Base-by-base conservation (phyloP, 345 rosid species). In the Sonneratia alba region DNA sequence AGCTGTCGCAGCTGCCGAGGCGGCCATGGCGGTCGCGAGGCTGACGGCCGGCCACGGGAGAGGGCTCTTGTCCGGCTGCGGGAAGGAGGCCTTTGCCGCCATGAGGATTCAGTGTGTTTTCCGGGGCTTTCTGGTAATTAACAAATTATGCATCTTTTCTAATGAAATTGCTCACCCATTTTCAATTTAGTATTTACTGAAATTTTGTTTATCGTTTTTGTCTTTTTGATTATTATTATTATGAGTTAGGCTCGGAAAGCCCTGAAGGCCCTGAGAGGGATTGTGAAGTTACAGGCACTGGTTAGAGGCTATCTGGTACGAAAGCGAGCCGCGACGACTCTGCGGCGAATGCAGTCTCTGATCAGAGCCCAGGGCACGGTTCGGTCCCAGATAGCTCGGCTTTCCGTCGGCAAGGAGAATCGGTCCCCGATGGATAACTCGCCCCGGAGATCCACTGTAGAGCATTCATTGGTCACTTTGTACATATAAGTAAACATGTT, bases 41-140 rank as follows among this genome's bases (percentile, higher is more conserved):
- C 79, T 83, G 38, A 81, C 86, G 21, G 57, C 22, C 21, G 77
- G 83, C 68, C 78, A 79, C 43, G 77, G 85, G 47, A 84, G 84
- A 73, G 81, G 78, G 36, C 34, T 72, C 22, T 22, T 76, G 73
- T 56, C 77, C 59, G 68, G 36, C 10, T 81, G 79, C 32, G 83
- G 79, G 21, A 78, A 72, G 36, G 83, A 85, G 64, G 78, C 71
- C 21, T 78, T 71, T 77, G 92, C 93, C 13, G 85, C 88, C 1
- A 71, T 85, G 69, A 83, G 75, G 75, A 85, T 90, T 71, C 96
- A 90, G 77, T 73, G 81, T 1, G 77, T 79, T 40, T 87, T 88
- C 47, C 83, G 93, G 71, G 96, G 96, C 75, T 81, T 74, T 65
- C 80, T 90, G 87, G 93, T 90, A 83, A 36, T 15, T 65, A 36